These are phyloP conservation scores for Microbotryomycetes sp. DNA, from an alignment of 1,284 basidiomycete genomes.

Conservation along the genomic window DNA sequence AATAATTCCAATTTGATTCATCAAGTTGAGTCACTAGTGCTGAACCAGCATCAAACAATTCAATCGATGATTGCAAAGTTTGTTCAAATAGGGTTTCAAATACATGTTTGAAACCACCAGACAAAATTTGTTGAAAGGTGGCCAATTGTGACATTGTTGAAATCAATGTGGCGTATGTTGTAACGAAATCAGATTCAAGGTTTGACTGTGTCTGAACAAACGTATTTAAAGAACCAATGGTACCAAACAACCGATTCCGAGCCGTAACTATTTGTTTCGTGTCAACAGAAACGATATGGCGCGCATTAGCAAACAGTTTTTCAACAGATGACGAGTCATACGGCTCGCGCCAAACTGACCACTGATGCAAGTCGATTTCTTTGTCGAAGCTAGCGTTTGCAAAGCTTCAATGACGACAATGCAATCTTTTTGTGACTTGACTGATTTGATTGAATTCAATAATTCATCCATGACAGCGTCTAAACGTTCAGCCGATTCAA, in stretches of 20 bases:
- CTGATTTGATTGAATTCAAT: constrained; percentile 6
- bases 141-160: not conserved
- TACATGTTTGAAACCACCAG: constrained; percentile 10
- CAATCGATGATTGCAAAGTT: not conserved
- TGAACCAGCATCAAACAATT: constrained; percentile 18
- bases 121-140: constrained; percentile 27
- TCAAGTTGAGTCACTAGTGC: constrained; percentile 25
- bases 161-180: not conserved
- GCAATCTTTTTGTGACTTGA: not conserved
- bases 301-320: too few species aligned
- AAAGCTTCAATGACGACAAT: not conserved
- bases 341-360: too few species aligned
- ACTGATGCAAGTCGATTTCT: not conserved
- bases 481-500: constrained; percentile 17
- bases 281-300: not conserved
- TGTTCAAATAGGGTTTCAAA: constrained; percentile 19
- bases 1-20: constrained; percentile 18
- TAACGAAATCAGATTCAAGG: not conserved
- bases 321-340: too few species aligned
- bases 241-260: not conserved
- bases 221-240: not conserved
- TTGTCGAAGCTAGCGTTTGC: not conserved
- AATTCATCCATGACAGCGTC: constrained; percentile 23
- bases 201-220: not conserved
- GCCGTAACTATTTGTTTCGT: not conserved